Conservation (phyloP, 495 filamentous ascomycete genomes). For the Lichenothelia convexa region DNA sequence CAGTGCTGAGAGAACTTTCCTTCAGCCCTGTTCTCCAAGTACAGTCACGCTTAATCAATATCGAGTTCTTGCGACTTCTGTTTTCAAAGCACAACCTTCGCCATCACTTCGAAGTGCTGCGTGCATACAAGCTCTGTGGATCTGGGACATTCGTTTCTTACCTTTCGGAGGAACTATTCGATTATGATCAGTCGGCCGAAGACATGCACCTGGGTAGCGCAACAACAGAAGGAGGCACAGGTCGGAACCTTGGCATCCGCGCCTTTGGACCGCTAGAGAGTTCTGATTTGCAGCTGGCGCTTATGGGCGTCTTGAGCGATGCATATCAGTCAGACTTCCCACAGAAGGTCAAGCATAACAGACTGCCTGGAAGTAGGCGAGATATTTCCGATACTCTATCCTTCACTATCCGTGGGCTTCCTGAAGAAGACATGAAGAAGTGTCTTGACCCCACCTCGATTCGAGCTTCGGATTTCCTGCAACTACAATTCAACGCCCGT, state of each 20-base stretch:
- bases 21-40: slow-evolving; percentile 53
- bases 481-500: slow-evolving; percentile 68
- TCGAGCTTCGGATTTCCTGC: slow-evolving; percentile 78
- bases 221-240: slow-evolving; percentile 53
- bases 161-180: slow-evolving; percentile 70
- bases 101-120: slow-evolving; percentile 61
- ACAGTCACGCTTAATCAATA: slow-evolving; percentile 61
- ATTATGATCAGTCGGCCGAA: slow-evolving; percentile 62
- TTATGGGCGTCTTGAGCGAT: slow-evolving; percentile 75
- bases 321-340: slow-evolving; percentile 31
- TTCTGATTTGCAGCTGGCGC: slow-evolving; percentile 70
- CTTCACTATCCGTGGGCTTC: slow-evolving; percentile 73
- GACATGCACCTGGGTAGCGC: slow-evolving; percentile 51
- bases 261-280: slow-evolving; percentile 83
- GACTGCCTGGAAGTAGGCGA: slow-evolving; percentile 10
- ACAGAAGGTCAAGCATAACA: slow-evolving; percentile 5
- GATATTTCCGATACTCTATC: slow-evolving; percentile 65
- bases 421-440: slow-evolving; percentile 51
- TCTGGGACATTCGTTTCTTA: slow-evolving; percentile 67
- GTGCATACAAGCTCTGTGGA: slow-evolving; percentile 63
- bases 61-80: slow-evolving; percentile 57
- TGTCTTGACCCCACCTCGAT: slow-evolving; percentile 64
- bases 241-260: slow-evolving; percentile 56
- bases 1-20: slow-evolving; percentile 48
- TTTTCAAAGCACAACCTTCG: slow-evolving; percentile 56